Conservation (phyloP, 2,329 filamentous ascomycete genomes). For the Bertia moriformis region DNA sequence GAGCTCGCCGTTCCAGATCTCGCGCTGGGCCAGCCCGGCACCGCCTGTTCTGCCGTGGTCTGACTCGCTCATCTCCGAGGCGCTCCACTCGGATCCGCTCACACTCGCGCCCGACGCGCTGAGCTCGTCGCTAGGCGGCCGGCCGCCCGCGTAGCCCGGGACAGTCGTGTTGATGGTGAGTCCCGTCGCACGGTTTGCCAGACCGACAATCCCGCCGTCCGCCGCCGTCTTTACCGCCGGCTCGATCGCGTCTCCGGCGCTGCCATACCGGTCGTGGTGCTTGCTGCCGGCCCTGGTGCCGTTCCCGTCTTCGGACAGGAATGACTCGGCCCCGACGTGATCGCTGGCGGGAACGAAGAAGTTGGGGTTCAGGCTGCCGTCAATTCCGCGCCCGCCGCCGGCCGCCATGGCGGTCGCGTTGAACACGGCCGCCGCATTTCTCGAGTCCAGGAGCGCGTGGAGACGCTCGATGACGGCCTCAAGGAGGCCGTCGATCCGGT, state of each 20-base stretch:
- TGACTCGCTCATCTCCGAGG: slow-evolving; percentile 20
- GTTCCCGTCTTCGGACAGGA: slow-evolving; percentile 7
- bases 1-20: slow-evolving; percentile 68
- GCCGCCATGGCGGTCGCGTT: slow-evolving; percentile 97
- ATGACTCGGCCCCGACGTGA: slow-evolving; percentile 24
- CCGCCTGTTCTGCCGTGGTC: slow-evolving; percentile 19
- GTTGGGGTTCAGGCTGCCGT: slow-evolving; percentile 49
- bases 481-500: slow-evolving; percentile 79
- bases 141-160: slow-evolving; percentile 13
- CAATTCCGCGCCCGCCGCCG: slow-evolving; percentile 74
- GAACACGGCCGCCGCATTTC: slow-evolving; percentile 92
- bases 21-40: slow-evolving; percentile 25
- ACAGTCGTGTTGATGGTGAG: slow-evolving; percentile 34
- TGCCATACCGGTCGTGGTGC: slow-evolving; percentile 11
- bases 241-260: slow-evolving; percentile 6
- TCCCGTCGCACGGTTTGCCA: slow-evolving; percentile 18
- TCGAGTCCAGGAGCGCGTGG: slow-evolving; percentile 75
- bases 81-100: slow-evolving; percentile 32
- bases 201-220: slow-evolving; percentile 12
- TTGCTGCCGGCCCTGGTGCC: no score
- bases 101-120: slow-evolving; percentile 34
- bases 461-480: slow-evolving; percentile 86
- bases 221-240: slow-evolving; percentile 17
- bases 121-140: slow-evolving; percentile 31
- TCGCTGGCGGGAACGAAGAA: slow-evolving; percentile 34